Percentiles rank a stretch among this genome's conserved stretches.
Conservation (phyloP, 2,329 filamentous ascomycete genomes). For the Bipolaris zeicola region DNA sequence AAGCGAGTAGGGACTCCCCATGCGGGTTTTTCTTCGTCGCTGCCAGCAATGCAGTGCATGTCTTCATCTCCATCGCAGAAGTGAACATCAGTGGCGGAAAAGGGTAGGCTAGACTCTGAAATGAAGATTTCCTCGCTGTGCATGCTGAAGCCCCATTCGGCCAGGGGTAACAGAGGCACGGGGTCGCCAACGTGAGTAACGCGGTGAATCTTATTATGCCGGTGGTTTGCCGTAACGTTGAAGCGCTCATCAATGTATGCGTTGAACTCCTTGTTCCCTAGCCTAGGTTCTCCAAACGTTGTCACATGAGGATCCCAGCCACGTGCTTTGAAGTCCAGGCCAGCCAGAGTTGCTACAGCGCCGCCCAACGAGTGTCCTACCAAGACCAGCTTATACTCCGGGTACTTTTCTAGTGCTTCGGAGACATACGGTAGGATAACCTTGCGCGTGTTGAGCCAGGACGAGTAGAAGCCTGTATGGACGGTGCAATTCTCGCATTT, state of each 20-base stretch:
- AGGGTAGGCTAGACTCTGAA: conserved; percentile 70
- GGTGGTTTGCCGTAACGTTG: conserved; percentile 31
- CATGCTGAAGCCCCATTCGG: conserved; percentile 84
- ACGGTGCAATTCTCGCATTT: conserved; percentile 88
- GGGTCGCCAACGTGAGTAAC: conserved; percentile 89
- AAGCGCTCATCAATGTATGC: conserved; percentile 62
- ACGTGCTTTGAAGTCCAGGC: conserved; percentile 76
- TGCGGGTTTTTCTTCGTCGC: conserved; percentile 36
- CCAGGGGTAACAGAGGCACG: conserved; percentile 81
- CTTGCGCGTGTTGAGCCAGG: conserved; percentile 77
- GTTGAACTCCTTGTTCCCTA: conserved; percentile 61
- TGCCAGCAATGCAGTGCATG: conserved; percentile 70
- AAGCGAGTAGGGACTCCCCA: conserved; percentile 60
- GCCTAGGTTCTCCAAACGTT: conserved; percentile 86
- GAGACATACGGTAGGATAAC: conserved; percentile 71
- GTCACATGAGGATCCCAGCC: conserved; percentile 80
- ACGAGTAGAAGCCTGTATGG: conserved; percentile 84
- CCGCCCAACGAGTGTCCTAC: conserved; percentile 93
- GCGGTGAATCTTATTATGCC: conserved; percentile 64
- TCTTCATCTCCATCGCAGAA: conserved; percentile 76
- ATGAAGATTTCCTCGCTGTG: conserved; percentile 92
- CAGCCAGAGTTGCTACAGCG: conserved; percentile 86
- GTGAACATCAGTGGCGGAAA: conserved; percentile 69
- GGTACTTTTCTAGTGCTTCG: conserved; percentile 64
- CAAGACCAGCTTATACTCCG: conserved; percentile 74